A percentile compares a stretch with the other conserved stretches of the same genome.
These are phyloP conservation scores for Helotiales sp. DNA, from an alignment of 2,329 filamentous ascomycete genomes.

Conservation along the genomic window DNA sequence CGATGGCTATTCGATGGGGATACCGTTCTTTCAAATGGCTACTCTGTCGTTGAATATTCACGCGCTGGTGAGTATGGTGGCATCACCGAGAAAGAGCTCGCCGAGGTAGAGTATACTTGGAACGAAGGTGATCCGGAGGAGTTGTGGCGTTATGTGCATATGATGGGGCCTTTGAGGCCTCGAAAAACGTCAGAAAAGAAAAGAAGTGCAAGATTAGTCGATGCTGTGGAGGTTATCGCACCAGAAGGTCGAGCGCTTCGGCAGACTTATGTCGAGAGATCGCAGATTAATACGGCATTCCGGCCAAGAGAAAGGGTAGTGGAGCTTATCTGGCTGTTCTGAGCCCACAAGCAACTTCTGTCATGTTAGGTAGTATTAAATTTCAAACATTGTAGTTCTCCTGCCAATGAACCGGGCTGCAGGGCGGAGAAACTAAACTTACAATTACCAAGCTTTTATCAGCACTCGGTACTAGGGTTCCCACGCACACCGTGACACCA, in stretches of 20 bases:
- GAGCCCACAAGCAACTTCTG: too few relatives aligned
- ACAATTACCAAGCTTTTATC: too few relatives aligned
- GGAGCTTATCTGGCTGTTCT: conserved; percentile 5
- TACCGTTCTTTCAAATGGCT: conserved; percentile 11
- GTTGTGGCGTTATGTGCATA: conserved; percentile 9
- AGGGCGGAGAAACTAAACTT: too few relatives aligned
- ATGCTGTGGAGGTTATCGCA: conserved; percentile 3
- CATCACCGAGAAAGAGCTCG: conserved; percentile 9
- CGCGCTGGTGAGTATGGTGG: neutral
- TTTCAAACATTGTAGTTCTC: too few relatives aligned
- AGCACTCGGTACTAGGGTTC: too few relatives aligned
- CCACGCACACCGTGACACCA: too few relatives aligned
- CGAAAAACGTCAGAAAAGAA: conserved; percentile 13
- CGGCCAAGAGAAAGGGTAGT: conserved; percentile 11
- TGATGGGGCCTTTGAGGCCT: conserved; percentile 10
- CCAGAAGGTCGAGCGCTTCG: conserved; percentile 4
- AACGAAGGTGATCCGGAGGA: conserved; percentile 14
- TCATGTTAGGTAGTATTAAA: too few relatives aligned
- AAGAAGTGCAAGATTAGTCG: conserved; percentile 12
- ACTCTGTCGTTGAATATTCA: conserved; percentile 12
- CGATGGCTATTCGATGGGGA: conserved; percentile 10
- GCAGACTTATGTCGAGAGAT: conserved; percentile 9
- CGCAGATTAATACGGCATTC: conserved; percentile 3
- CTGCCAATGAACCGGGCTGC: too few relatives aligned
- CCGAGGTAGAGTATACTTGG: conserved; percentile 9